Percentiles rank a stretch among this genome's conserved stretches.
These are phyloP conservation scores for Xerocomellus chrysenteron DNA, from an alignment of 768 basidiomycete species.

Conservation along the genomic window DNA sequence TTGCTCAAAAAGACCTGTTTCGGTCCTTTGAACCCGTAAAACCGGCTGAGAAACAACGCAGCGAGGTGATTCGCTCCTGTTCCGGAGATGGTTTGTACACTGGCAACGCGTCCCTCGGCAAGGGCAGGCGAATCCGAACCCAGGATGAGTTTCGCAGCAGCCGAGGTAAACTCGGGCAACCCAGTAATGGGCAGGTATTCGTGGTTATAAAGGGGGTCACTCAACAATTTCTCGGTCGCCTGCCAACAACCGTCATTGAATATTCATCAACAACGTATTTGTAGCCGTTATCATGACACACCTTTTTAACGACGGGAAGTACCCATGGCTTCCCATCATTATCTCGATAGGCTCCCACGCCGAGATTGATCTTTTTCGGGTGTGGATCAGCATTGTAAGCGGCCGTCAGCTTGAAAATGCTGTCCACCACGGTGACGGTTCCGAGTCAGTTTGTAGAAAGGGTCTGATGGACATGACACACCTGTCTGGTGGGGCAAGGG, in stretches of 20 bases:
- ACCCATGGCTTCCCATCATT: constrained; percentile 88
- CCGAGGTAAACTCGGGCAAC: constrained; percentile 74
- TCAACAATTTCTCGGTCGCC: constrained; percentile 73
- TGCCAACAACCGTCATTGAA: constrained; percentile 27
- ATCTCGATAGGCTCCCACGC: constrained; percentile 92
- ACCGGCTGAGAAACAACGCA: constrained; percentile 78
- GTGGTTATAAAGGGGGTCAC: constrained; percentile 75
- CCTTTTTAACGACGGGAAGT: constrained; percentile 88
- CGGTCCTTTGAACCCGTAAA: constrained; percentile 67
- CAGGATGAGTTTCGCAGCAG: constrained; percentile 81
- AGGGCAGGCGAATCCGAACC: constrained; percentile 71
- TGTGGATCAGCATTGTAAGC: constrained; percentile 81
- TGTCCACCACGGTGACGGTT: constrained; percentile 30
- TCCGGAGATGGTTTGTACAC: constrained; percentile 92
- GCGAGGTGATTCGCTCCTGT: constrained; percentile 96
- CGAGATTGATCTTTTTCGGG: constrained; percentile 83
- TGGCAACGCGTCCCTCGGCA: constrained; percentile 65
- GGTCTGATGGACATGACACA: constrained; percentile 27
- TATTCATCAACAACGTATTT: background rate
- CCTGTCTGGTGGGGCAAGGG: constrained; percentile 86
- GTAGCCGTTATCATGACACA: constrained; percentile 28
- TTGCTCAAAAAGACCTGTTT: constrained; percentile 83
- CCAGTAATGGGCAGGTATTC: constrained; percentile 94
- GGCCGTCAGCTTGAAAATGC: constrained; percentile 89
- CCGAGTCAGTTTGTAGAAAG: background rate